A percentile compares a stretch with the other conserved stretches of the same genome.
Conservation (phyloP, 176 grass and related monocot genomes). For the Coix lacrymajobi region DNA sequence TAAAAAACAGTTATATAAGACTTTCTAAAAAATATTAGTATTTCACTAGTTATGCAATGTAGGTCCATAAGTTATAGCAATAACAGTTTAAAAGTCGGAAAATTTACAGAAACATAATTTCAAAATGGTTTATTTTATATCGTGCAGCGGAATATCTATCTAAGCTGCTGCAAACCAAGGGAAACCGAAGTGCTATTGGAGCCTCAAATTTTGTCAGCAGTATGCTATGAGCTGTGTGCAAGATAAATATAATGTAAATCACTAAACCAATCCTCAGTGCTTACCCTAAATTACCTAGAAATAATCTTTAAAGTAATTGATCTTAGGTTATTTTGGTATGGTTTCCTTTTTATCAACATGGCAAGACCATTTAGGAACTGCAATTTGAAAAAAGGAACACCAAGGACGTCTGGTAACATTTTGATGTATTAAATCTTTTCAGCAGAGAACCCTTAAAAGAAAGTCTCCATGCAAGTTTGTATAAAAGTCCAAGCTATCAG, state of each 20-base stretch:
- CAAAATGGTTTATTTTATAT: not conserved
- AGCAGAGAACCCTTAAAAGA: not conserved
- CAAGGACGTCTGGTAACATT: not conserved
- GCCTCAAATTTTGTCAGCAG: not conserved
- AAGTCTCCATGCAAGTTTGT: not conserved
- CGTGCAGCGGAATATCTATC: not conserved
- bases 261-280: not conserved
- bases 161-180: not conserved
- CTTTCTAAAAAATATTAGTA: not conserved
- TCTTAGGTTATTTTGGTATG: not conserved
- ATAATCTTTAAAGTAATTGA: not conserved
- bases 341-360: constrained; percentile 10
- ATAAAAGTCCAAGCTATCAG: not conserved
- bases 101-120: not conserved
- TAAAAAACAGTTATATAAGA: not conserved
- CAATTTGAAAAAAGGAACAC: not conserved
- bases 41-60: not conserved
- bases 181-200: not conserved
- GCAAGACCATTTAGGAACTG: not conserved
- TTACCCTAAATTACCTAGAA: constrained; percentile 7
- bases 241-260: not conserved
- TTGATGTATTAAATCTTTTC: not conserved
- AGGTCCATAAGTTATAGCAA: not conserved
- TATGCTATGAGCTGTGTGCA: not conserved
- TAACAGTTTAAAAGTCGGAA: constrained; percentile 3